phyloP scores from a whole-genome alignment of 1,139 yeast genomes.

The Yamadazyma friedrichii region DNA sequence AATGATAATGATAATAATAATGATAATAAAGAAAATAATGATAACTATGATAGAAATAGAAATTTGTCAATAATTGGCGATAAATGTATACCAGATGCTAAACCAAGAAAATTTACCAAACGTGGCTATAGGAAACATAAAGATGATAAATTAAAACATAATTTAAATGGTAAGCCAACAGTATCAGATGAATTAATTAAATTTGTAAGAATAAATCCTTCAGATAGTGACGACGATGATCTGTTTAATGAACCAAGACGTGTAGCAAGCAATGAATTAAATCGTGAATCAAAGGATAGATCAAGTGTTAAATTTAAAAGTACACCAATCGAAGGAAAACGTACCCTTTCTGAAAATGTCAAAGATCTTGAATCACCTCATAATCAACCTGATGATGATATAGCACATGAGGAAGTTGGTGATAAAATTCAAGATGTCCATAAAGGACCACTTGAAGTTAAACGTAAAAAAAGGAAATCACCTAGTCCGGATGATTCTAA shows the following conservation, averaged over 20 bases:
- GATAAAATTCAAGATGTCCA: too few species aligned
- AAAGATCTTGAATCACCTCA: not conserved
- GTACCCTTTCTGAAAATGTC: not conserved
- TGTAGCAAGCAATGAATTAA: not conserved
- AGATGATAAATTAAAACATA: slow-evolving; percentile 2
- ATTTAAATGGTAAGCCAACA: not conserved
- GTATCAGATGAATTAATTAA: not conserved
- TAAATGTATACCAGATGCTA: not conserved
- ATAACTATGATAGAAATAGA: not conserved
- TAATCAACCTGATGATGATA: not conserved
- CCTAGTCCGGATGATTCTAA: too few species aligned
- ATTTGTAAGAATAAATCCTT: slow-evolving; percentile 5
- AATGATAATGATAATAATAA: not conserved
- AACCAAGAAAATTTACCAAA: not conserved
- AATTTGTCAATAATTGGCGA: not conserved
- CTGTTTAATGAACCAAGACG: not conserved
- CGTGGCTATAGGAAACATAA: slow-evolving; percentile 7
- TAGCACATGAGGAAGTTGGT: too few species aligned
- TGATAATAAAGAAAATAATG: not conserved
- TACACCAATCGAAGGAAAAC: too few species aligned
- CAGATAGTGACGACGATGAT: slow-evolving; percentile 3
- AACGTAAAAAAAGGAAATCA: too few species aligned
- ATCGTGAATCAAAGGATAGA: not conserved
- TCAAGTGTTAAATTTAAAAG: not conserved
- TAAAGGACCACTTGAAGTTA: too few species aligned